Evolutionary conservation across 164 flowering plant genomes (phyloP), one percentile per base, ranked within the genome.

Genomic region (Vitis riparia): DNA sequence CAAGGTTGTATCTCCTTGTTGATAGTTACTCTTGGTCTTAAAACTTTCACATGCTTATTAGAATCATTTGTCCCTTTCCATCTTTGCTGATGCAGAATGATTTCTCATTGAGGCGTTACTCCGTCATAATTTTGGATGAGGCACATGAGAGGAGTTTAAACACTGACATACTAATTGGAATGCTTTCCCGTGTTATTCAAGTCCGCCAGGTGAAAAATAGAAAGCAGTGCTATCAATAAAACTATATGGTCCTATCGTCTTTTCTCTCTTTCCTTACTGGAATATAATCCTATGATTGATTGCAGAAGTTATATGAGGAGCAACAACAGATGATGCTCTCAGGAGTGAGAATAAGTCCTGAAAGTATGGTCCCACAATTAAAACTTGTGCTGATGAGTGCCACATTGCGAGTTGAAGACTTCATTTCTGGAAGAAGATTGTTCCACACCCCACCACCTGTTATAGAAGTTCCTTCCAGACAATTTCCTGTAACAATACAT

Each of bases 141-240:
- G 99, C 97, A 77, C 99, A 96, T 80, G 98, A 93, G 77, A 88
- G 99, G 72, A 93, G 98, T 85, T 72, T 96, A 87, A 91, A 93
- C 77, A 96, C 98, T 27, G 99, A 96, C 78, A 96, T 96, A 64
- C 96, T 93, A 51, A 88, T 89, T 73, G 99, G 98, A 71, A 88
- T 96, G 93, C 91, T 96, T 74, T 93, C 99, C 27, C 91, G 98
- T 74, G 76, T 86, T 19, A 72, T 93, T 71, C 66, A 37, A 75
- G 19, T 75, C 57, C 97, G 99, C 16, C 90, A 93, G 91, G 98
- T 92, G 62, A 76, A 52, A 15, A 48, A 37, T 37, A 29, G 10
- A 57, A 65, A 37, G 60, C 5, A 30, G n/a, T 16, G 11, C 15
- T 51, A 11, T 63, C 9, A 56, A 57, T 59, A 29, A 30, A 19